Evolutionary conservation across 2,329 filamentous ascomycete genomes (phyloP).

Genomic region (Boeremia exigua): DNA sequence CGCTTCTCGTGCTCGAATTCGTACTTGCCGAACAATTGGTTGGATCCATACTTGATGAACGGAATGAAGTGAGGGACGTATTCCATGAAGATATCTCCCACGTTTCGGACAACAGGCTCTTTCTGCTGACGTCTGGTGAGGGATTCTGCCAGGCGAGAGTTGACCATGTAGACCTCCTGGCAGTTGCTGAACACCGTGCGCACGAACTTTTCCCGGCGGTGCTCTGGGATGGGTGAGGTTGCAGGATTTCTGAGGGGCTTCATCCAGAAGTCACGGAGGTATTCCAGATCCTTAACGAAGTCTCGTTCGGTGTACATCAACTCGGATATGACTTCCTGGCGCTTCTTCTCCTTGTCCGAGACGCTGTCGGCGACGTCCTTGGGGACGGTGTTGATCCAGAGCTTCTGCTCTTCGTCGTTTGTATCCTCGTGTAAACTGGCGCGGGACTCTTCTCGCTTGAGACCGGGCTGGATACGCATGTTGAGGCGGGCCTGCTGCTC

Average conservation of each 20-base stretch:
- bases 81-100: slow-evolving; percentile 94
- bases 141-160: slow-evolving; percentile 84
- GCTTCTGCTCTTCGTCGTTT: slow-evolving; percentile 92
- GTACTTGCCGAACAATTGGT: slow-evolving; percentile 94
- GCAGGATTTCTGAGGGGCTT: slow-evolving; percentile 75
- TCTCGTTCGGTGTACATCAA: slow-evolving; percentile 98
- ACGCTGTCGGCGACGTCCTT: slow-evolving; percentile 93
- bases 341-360: slow-evolving; percentile 91
- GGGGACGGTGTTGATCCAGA: slow-evolving; percentile 98
- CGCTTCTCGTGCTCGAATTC: slow-evolving; percentile 97
- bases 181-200: slow-evolving; percentile 95
- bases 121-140: slow-evolving; percentile 91
- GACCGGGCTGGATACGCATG: slow-evolving; percentile 86
- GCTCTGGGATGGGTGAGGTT: slow-evolving; percentile 84
- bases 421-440: slow-evolving; percentile 84
- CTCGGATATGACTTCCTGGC: slow-evolving; percentile 97
- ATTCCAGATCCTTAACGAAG: slow-evolving; percentile 98
- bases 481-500: slow-evolving; percentile 96
- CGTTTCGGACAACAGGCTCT: slow-evolving; percentile 82
- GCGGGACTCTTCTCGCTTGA: slow-evolving; percentile 74
- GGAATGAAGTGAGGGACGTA: slow-evolving; percentile 92
- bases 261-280: slow-evolving; percentile 98
- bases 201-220: slow-evolving; percentile 87
- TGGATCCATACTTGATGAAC: slow-evolving; percentile 95
- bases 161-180: slow-evolving; percentile 91